phyloP scores from a whole-genome alignment of 352 stramenopile species.

The Phytophthora pini region DNA sequence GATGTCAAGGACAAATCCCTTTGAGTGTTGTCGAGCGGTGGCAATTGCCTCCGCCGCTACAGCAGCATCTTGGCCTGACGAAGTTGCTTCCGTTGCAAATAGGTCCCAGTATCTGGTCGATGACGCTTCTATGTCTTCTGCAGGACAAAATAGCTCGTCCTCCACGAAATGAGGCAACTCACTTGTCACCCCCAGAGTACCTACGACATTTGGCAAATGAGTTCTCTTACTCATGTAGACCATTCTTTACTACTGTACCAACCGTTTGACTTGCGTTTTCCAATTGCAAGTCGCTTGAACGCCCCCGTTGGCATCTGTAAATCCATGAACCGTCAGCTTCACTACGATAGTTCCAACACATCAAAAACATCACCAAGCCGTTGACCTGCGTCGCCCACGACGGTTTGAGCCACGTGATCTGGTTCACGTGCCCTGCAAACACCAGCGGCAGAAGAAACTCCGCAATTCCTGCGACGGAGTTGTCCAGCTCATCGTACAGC shows the following conservation, averaged over 20 bases:
- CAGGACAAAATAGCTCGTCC: slow-evolving; percentile 62
- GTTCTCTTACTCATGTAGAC: not conserved
- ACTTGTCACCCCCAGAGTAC: slow-evolving; percentile 60
- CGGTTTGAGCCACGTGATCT: slow-evolving; percentile 86
- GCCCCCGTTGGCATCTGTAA: slow-evolving; percentile 46
- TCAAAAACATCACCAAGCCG: not conserved
- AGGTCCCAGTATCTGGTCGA: slow-evolving; percentile 46
- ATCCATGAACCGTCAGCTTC: not conserved
- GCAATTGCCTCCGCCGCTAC: slow-evolving; percentile 25
- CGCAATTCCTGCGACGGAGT: slow-evolving; percentile 74
- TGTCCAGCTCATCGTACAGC: slow-evolving; percentile 81
- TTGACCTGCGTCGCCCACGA: slow-evolving; percentile 75
- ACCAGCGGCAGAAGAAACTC: slow-evolving; percentile 87
- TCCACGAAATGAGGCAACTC: slow-evolving; percentile 75
- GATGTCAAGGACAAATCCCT: slow-evolving; percentile 78
- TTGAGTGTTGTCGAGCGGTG: slow-evolving; percentile 31
- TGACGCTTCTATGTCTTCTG: slow-evolving; percentile 37
- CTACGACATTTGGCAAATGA: slow-evolving; percentile 16
- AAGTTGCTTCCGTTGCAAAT: slow-evolving; percentile 39
- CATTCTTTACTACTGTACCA: slow-evolving; percentile 1
- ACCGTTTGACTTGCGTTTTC: slow-evolving; percentile 49
- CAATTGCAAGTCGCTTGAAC: slow-evolving; percentile 45
- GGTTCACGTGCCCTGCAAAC: slow-evolving; percentile 77
- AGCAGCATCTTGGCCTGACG: slow-evolving; percentile 2
- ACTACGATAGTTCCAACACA: not conserved